Conservation (phyloP, 208 protist genomes). For the Herpetomonas tarakana region DNA sequence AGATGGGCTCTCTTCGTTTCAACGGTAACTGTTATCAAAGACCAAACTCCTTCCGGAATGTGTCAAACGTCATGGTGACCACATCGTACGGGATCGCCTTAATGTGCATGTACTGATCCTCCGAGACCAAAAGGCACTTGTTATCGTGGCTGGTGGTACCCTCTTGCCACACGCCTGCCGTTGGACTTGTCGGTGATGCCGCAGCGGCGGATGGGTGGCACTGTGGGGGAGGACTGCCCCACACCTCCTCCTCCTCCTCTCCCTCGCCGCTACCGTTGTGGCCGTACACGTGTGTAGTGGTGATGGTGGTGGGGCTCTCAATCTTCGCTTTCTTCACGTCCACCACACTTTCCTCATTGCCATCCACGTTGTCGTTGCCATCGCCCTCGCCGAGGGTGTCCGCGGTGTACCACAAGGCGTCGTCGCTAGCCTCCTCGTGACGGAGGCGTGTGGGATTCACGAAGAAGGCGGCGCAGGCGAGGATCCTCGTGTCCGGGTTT, state of each 20-base stretch:
- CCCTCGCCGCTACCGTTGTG: background rate
- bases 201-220: no score
- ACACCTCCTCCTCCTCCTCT: background rate
- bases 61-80: background rate
- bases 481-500: background rate
- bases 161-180: background rate
- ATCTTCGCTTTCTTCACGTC: no score
- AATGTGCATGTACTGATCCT: background rate
- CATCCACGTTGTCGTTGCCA: no score
- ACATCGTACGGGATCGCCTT: constrained; percentile 2
- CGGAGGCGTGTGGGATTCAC: background rate
- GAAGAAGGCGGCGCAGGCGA: constrained; percentile 1
- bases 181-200: background rate
- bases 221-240: no score
- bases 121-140: background rate
- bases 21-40: no score
- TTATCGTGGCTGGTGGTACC: background rate
- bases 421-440: no score
- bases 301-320: background rate
- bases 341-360: no score
- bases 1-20: no score
- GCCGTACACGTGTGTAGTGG: background rate
- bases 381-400: no score
- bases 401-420: no score
- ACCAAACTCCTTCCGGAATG: background rate